phyloP scores from a whole-genome alignment of 2,329 filamentous ascomycete genomes.

The Pseudogymnoascus sp. region DNA sequence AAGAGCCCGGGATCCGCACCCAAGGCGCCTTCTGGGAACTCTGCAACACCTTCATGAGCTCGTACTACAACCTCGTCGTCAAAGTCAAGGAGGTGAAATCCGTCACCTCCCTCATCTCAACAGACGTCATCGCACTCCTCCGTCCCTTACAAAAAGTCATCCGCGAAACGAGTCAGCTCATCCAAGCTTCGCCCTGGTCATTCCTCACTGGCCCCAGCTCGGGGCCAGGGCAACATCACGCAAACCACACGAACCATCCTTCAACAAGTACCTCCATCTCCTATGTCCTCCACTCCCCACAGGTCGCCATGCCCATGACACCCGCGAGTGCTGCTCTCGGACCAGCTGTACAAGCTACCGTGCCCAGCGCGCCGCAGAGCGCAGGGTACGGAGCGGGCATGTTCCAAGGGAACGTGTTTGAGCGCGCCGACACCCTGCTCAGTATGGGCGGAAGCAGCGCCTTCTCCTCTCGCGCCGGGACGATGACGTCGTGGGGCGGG shows the following conservation, averaged over 20 bases:
- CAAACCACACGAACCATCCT: neutral
- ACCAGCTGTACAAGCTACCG: conserved; percentile 82
- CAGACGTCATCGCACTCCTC: conserved; percentile 67
- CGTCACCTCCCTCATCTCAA: conserved; percentile 43
- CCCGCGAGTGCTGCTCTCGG: conserved; percentile 84
- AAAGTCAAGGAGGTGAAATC: conserved; percentile 51
- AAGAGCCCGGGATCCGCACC: conserved; percentile 69
- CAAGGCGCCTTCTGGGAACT: conserved; percentile 59
- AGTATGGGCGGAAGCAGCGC: conserved; percentile 19
- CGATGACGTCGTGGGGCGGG: conserved; percentile 22
- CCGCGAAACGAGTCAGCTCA: conserved; percentile 71
- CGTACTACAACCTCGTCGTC: conserved; percentile 61
- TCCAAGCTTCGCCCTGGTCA: conserved; percentile 59
- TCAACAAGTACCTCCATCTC: neutral
- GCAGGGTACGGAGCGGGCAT: conserved; percentile 24
- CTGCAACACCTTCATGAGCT: conserved; percentile 66
- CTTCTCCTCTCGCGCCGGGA: conserved; percentile 25
- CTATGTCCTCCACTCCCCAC: conserved; percentile 30
- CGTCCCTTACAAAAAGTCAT: conserved; percentile 76
- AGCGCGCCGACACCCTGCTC: conserved; percentile 28
- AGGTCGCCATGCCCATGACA: conserved; percentile 67
- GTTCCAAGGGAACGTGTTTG: conserved; percentile 27
- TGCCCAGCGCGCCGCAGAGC: conserved; percentile 58
- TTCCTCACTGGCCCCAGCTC: neutral
- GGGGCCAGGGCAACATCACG: neutral